phyloP scores from a whole-genome alignment of 805 yeast genomes.

The Lachancea nothofagi region DNA sequence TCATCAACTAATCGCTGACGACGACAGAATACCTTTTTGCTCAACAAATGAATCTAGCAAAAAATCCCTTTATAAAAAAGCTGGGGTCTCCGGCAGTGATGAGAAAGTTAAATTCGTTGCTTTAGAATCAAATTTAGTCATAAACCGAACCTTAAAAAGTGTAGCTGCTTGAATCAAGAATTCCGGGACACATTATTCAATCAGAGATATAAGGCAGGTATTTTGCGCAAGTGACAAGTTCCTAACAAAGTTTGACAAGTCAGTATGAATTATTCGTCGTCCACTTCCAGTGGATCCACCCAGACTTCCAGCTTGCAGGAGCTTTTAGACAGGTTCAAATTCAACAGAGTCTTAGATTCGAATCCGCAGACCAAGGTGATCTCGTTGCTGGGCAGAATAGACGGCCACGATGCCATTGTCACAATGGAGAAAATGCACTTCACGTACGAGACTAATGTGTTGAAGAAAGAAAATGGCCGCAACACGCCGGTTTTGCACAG shows the following conservation, averaged over 20 bases:
- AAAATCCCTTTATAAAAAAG: too few relatives aligned
- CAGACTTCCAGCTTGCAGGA: background rate
- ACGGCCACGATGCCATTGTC: slow-evolving; percentile 56
- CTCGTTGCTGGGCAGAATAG: slow-evolving; percentile 65
- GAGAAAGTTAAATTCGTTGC: too few relatives aligned
- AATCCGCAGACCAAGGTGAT: slow-evolving; percentile 64
- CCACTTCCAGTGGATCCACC: background rate
- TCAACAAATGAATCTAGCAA: too few relatives aligned
- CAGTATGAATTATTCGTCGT: slow-evolving; percentile 2
- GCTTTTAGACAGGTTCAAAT: slow-evolving; percentile 40
- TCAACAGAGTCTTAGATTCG: slow-evolving; percentile 42
- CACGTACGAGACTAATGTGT: slow-evolving; percentile 29
- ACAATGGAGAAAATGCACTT: slow-evolving; percentile 72
- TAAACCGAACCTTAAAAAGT: too few relatives aligned
- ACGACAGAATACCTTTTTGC: too few relatives aligned
- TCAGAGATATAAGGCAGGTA: too few relatives aligned
- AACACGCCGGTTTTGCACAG: slow-evolving; percentile 20
- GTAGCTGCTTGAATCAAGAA: too few relatives aligned
- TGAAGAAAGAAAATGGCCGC: slow-evolving; percentile 10
- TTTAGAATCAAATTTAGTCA: too few relatives aligned
- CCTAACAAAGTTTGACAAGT: background rate
- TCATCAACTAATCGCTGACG: too few relatives aligned
- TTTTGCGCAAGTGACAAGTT: too few relatives aligned
- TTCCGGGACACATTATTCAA: too few relatives aligned
- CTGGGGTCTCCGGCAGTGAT: too few relatives aligned